A percentile compares a stretch with the other conserved stretches of the same genome.
These are phyloP conservation scores for Komagataella ulmi DNA, from an alignment of 805 yeast genomes.

Conservation along the genomic window DNA sequence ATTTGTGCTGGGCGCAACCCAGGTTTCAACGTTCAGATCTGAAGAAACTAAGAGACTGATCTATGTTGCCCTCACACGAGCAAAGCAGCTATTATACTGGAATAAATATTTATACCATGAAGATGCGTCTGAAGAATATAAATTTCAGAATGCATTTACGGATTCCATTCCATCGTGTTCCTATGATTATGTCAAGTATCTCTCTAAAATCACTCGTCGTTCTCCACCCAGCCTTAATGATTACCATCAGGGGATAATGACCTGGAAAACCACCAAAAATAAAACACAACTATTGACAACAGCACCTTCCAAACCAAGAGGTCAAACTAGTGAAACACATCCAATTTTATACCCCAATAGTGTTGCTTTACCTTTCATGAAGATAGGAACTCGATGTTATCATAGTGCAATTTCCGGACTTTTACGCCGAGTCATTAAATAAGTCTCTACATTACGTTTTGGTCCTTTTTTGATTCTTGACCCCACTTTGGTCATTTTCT, in stretches of 20 bases:
- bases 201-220: constrained; percentile 2
- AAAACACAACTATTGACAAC: not conserved
- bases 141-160: not conserved
- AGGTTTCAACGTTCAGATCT: constrained; percentile 9
- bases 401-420: not conserved
- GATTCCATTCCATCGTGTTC: not conserved
- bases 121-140: not conserved
- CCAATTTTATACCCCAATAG: not conserved
- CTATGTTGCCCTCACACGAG: constrained; percentile 60
- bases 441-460: not conserved
- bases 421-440: not conserved
- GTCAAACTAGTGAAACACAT: not conserved
- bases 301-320: not conserved
- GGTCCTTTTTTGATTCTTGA: not conserved
- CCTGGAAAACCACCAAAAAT: not conserved
- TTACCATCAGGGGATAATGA: constrained; percentile 1
- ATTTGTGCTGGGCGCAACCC: constrained; percentile 23
- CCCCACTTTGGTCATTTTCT: not conserved
- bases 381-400: not conserved
- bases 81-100: constrained; percentile 30
- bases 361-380: not conserved
- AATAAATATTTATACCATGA: constrained; percentile 8
- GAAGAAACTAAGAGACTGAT: constrained; percentile 26
- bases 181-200: constrained; percentile 1
- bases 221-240: constrained; percentile 2